Evolutionary conservation across 2,329 filamentous ascomycete genomes (phyloP).

Genomic region (Aureobasidium subglaciale): DNA sequence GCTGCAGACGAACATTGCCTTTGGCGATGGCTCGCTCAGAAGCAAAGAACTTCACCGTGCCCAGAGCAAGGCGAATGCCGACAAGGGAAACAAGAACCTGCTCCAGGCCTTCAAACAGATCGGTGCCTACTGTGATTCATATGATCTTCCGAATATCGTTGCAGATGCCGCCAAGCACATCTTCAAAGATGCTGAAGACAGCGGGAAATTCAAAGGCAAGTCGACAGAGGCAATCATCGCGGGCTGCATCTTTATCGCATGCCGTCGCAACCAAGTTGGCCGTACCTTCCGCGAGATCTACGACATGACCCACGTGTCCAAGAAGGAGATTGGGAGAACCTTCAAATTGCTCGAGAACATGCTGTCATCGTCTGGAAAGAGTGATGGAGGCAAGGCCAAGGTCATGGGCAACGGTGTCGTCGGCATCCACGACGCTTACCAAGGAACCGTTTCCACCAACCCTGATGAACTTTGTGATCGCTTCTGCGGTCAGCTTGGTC

Average conservation of each 20-base stretch:
- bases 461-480: constrained; percentile 63
- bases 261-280: constrained; percentile 77
- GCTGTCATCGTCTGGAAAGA: constrained; percentile 64
- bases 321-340: constrained; percentile 94
- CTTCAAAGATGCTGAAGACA: constrained; percentile 90
- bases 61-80: constrained; percentile 71
- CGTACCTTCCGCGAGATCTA: constrained; percentile 94
- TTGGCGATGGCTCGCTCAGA: constrained; percentile 64
- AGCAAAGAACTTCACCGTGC: constrained; percentile 72
- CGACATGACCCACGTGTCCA: constrained; percentile 83
- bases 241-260: constrained; percentile 95
- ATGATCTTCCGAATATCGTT: constrained; percentile 71
- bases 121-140: constrained; percentile 75
- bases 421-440: constrained; percentile 20
- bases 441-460: constrained; percentile 23
- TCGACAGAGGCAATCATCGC: constrained; percentile 89
- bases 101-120: constrained; percentile 85
- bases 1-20: constrained; percentile 81
- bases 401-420: constrained; percentile 34
- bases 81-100: constrained; percentile 76
- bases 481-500: constrained; percentile 77
- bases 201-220: constrained; percentile 91
- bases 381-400: constrained; percentile 35
- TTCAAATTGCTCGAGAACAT: constrained; percentile 93
- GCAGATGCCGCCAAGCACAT: constrained; percentile 89